Conservation (phyloP, 257 asterid genomes). For the Parsonsia alboflavescens region DNA sequence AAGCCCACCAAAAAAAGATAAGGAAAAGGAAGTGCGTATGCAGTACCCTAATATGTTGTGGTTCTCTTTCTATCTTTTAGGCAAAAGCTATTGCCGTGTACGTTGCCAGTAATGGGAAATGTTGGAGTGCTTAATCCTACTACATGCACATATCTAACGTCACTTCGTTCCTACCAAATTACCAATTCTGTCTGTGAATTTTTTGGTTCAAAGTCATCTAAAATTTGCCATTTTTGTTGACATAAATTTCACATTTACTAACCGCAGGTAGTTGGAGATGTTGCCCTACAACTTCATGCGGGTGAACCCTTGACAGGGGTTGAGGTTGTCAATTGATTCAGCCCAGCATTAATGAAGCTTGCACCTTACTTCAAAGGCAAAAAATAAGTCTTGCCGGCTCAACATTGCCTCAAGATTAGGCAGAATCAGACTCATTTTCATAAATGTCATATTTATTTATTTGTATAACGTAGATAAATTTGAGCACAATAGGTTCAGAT, state of each 20-base stretch:
- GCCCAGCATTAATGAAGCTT: conserved; percentile 4
- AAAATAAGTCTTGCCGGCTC: background rate
- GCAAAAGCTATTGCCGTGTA: background rate
- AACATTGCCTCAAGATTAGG: background rate
- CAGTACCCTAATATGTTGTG: background rate
- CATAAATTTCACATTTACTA: background rate
- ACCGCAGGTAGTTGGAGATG: conserved; percentile 75
- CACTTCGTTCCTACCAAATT: no score
- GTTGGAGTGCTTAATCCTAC: background rate
- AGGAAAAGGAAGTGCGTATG: background rate
- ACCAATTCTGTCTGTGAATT: background rate
- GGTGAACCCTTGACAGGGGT: conserved; percentile 54
- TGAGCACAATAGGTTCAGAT: no score
- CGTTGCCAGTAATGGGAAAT: background rate
- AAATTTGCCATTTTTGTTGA: background rate
- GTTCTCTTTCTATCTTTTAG: background rate
- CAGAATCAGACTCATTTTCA: no score
- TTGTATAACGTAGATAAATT: no score
- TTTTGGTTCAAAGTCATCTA: background rate
- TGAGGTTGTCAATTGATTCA: conserved; percentile 60
- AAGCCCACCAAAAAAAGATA: no score
- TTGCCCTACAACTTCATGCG: conserved; percentile 64
- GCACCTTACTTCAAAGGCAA: background rate
- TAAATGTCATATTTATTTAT: no score
- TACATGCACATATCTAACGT: background rate